These are phyloP conservation scores for Saturnispora ahearnii DNA, from an alignment of 805 yeast genomes.

Conservation along the genomic window DNA sequence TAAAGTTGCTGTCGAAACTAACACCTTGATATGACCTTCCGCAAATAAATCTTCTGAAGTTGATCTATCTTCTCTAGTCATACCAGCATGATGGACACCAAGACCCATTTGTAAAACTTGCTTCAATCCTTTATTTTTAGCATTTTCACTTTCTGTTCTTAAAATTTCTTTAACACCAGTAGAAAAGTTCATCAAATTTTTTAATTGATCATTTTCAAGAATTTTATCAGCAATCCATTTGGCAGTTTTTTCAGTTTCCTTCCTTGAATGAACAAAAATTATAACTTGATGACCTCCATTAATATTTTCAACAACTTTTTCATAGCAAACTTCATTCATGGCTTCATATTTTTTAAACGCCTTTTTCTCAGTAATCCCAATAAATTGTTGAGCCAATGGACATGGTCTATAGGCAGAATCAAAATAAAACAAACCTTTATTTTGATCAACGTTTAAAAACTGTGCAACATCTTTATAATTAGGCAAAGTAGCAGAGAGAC, in stretches of 20 bases:
- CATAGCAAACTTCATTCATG: conserved; percentile 86
- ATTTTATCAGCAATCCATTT: conserved; percentile 58
- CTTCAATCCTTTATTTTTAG: conserved; percentile 44
- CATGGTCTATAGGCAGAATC: conserved; percentile 85
- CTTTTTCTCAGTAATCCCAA: conserved; percentile 79
- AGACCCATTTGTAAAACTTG: conserved; percentile 62
- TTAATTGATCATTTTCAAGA: conserved; percentile 43
- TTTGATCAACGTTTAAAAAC: conserved; percentile 58
- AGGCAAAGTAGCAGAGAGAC: conserved; percentile 88
- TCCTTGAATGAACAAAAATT: conserved; percentile 88
- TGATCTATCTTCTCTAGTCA: conserved; percentile 61
- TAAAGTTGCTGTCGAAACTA: conserved; percentile 85
- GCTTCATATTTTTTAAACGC: conserved; percentile 71
- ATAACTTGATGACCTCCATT: conserved; percentile 69
- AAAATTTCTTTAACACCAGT: conserved; percentile 57
- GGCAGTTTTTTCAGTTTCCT: conserved; percentile 84
- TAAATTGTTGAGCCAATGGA: conserved; percentile 79
- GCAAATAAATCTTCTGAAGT: conserved; percentile 81
- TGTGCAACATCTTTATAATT: conserved; percentile 80
- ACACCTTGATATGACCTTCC: conserved; percentile 72
- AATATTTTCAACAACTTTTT: conserved; percentile 57
- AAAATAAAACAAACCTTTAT: conserved; percentile 64
- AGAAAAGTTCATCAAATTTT: conserved; percentile 35
- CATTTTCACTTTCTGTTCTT: conserved; percentile 49
- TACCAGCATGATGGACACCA: conserved; percentile 91